Base-by-base conservation (phyloP, 2,329 filamentous ascomycete genomes). In the Xylariaceae sp. region DNA sequence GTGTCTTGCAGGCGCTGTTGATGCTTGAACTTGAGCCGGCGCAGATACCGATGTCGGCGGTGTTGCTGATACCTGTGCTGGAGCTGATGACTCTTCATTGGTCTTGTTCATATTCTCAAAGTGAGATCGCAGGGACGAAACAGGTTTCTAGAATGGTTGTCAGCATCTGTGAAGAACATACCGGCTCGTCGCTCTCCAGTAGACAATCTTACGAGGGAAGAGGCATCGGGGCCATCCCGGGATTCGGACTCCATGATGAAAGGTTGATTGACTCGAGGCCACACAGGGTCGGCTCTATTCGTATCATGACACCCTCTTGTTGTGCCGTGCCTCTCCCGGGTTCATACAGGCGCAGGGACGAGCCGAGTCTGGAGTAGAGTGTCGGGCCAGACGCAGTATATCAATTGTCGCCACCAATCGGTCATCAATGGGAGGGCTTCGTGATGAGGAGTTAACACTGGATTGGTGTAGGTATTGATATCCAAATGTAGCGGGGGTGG, bases 51-150 rank as follows among this genome's bases (percentile, higher is more conserved):
- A 3, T 41, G 50, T 6, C 31, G 45, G 19, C 31, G 29, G 12
- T 26, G 45, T 2, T 39, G 46, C 3, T 19, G 50, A 4, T 12
- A 47, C n/a, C 30, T 46, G 7, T 27, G 47, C n/a, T 30, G 65
- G 57, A 35, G 71, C 70, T 31, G 68, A 67, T 53, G 74, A 67
- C 27, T 57, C 50, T 56, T 74, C 70, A 53, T 74, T 74, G 51
- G 70, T 60, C 67, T 77, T 81, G 61, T 80, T 76, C 75, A 92
- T 84, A 67, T 86, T 89, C 75, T 94, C 89, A 70, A 92, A 94
- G 64, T 88, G 85, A 60, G 87, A 89, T 58, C 86, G 81, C 57
- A 94, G 76, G 50, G 88, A 91, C 50, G 89, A 94, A 49, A 94
- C 88, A 30, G 89, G 88, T 74, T 85, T 89, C 87, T 90, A 60